Evolutionary conservation across 2,329 filamentous ascomycete genomes (phyloP).

Genomic region (Penicillium sumatraense): DNA sequence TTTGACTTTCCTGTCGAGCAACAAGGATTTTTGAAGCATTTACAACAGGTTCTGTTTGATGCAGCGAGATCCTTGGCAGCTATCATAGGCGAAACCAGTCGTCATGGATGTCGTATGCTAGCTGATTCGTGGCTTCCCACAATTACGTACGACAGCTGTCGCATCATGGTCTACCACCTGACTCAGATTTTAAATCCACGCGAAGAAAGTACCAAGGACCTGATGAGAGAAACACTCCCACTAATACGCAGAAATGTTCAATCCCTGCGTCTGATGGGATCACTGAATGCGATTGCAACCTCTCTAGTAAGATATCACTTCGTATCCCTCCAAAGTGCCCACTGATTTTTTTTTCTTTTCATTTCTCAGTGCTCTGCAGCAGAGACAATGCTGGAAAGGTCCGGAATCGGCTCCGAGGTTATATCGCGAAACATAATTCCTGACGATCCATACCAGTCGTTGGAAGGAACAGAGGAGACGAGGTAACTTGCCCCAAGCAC

Average conservation of each 20-base stretch:
- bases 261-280: conserved; percentile 25
- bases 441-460: conserved; percentile 26
- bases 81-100: conserved; percentile 42
- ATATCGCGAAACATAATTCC: conserved; percentile 23
- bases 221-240: conserved; percentile 30
- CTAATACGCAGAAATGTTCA: conserved; percentile 27
- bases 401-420: conserved; percentile 25
- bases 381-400: conserved; percentile 28
- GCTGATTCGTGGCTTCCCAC: conserved; percentile 53
- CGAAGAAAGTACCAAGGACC: conserved; percentile 17
- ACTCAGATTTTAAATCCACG: conserved; percentile 44
- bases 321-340: neutral
- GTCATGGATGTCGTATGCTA: conserved; percentile 47
- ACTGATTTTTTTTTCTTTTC: neutral
- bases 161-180: conserved; percentile 56
- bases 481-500: conserved; percentile 1
- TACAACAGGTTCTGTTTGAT: conserved; percentile 30
- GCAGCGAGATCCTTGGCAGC: conserved; percentile 28
- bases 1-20: conserved; percentile 30
- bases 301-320: conserved; percentile 21
- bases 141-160: conserved; percentile 54
- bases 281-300: conserved; percentile 25
- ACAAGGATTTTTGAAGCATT: conserved; percentile 17
- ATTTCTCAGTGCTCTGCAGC: conserved; percentile 23
- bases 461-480: conserved; percentile 12